Evolutionary conservation across 768 basidiomycete species (phyloP).

Genomic region (Chalciporus pseudorubinellus): DNA sequence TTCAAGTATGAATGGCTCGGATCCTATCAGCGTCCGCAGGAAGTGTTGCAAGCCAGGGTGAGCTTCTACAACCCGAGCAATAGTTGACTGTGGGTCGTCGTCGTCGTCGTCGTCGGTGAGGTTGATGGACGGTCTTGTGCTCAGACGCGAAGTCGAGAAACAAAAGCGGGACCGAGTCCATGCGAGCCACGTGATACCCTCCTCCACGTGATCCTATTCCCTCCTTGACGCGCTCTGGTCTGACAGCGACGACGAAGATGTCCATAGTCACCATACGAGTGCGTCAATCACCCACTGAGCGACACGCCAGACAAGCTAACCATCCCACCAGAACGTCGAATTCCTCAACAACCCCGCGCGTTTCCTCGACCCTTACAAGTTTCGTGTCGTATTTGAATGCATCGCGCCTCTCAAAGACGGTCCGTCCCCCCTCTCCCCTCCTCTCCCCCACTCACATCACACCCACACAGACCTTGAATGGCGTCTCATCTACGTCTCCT

Average conservation of each 20-base stretch:
- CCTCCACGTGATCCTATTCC: neutral
- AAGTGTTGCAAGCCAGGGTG: neutral
- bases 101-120: slow-evolving; percentile 3
- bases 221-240: neutral
- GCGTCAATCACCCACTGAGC: slow-evolving; percentile 15
- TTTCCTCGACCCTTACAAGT: slow-evolving; percentile 88
- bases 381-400: slow-evolving; percentile 96
- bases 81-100: neutral
- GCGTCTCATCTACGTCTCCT: slow-evolving; percentile 96
- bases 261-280: slow-evolving; percentile 72
- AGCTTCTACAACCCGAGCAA: neutral
- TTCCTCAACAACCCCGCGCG: slow-evolving; percentile 92
- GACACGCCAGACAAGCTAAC: neutral
- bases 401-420: slow-evolving; percentile 89
- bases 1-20: no score
- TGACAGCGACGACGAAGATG: slow-evolving; percentile 35
- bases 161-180: no score
- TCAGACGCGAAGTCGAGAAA: slow-evolving; percentile 20
- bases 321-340: slow-evolving; percentile 64
- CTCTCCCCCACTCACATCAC: neutral
- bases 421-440: slow-evolving; percentile 29
- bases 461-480: slow-evolving; percentile 82
- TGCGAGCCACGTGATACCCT: neutral
- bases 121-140: slow-evolving; percentile 13
- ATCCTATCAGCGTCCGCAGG: no score